Base-by-base conservation (phyloP, 2,329 filamentous ascomycete genomes). In the Capronia coronata region DNA sequence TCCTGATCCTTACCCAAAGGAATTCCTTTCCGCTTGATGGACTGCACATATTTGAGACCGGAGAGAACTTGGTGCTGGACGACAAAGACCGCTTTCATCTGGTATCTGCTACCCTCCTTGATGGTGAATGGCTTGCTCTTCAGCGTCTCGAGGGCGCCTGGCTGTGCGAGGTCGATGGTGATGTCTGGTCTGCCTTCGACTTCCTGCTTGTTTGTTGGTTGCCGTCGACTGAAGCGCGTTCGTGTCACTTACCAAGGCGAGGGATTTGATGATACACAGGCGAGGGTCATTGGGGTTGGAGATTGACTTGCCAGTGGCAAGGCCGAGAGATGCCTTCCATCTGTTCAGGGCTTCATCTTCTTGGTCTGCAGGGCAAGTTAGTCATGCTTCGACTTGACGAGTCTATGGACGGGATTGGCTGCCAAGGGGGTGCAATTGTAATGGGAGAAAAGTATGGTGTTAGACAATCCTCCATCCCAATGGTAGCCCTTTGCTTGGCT, bases 41-140 rank as follows among this genome's bases (percentile, higher is more conserved):
- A 79, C 73, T 98, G 93, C 50, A 98, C 80, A 69, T 97, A 98
- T 74, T 96, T 94, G 66, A 98, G 73, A 39, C 93, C 93, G 62
- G 87, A 93, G 48, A 97, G 79, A 59, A 98, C 91, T 71, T 97
- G 86, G 68, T 96, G 89, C 76, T 98, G 89, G 39, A 98, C 93
- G 73, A 90, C 86, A 78, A 97, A 98, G 55, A 81, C 80, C 51
- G 86, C 90, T 67, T 86, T 89, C 87, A 97, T 97, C 71, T 86
- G 87, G 75, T 97, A 98, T 62, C 82, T 85, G 61, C 85, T 81
- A 48, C 88, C 89, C 71, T 97, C 93, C 78, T 97, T 98, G 75
- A 98, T 96, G 66, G 80, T 91, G 76, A 98, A 98, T 11, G 93
- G 93, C 67, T 93, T 85, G 65, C 87, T 78, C 75, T 94, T 94